Evolutionary conservation across 2,329 filamentous ascomycete genomes (phyloP), one percentile per base, ranked within the genome.

Genomic region (Trichoderma endophyticum): DNA sequence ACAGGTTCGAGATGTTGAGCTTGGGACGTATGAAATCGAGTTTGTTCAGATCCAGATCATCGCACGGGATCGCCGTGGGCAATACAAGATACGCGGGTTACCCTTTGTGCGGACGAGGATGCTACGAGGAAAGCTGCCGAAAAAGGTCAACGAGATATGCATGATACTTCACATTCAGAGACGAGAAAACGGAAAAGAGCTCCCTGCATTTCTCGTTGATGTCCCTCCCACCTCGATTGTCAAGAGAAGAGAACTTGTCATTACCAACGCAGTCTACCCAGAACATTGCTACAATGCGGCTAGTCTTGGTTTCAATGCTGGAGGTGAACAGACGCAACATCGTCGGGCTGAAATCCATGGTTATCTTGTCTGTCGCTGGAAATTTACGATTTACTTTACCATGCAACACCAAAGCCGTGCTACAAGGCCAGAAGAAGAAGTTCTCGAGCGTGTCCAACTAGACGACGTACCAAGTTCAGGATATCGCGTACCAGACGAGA

Each of bases 261-360:
- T 86, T 2, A 93, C 90, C 0, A 93, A 93, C 72, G 78, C 83
- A 0, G 75, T 78, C 0, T 89, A 84, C 57, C 86, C 86, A 0
- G 71, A 77, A 0, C 80, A 82, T 62, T 77, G 80, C 1, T 80
- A 79, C 8, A 43, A n/a, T 14, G 68, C 78, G 0, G 26, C 61
- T 0, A 32, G 65, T 0, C 64, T 77, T 0, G 82, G 77, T 43
- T 65, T 62, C 0, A 75, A 76, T 14, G 74, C 72, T 24, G 30
- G 18, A 1, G 63, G 71, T 7, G 36, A 71, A 14, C 56, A 64
- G 5, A n/a, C 24, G 6, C 62, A 39, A 24, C 61, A 60, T 2
- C 62, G 48, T 2, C 21, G 14, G 15, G 60, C 48, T 6, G 73
- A 72, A 21, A 51, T 18, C 8, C 26, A 6, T 11, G 84, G 81